These are phyloP conservation scores for Ceratocystis destructans DNA, from an alignment of 2,329 filamentous ascomycete species.

Conservation along the genomic window DNA sequence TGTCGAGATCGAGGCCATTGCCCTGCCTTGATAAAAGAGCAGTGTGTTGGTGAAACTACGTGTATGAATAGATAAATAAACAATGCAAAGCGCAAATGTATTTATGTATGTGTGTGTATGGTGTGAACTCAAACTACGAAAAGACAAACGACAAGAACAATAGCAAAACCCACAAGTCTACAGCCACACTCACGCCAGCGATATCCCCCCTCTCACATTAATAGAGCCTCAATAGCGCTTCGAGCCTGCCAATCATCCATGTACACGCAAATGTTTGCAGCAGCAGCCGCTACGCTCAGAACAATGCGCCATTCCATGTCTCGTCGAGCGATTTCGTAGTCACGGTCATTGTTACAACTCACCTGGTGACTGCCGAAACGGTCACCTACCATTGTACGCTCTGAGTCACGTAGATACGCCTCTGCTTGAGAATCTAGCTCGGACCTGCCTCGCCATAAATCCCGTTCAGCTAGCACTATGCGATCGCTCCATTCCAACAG, in stretches of 20 bases:
- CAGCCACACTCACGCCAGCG: background rate
- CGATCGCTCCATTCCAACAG: conserved; percentile 24
- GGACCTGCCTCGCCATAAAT: conserved; percentile 20
- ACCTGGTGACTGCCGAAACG: background rate
- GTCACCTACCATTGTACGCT: background rate
- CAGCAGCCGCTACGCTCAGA: conserved; percentile 12
- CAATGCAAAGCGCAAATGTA: background rate
- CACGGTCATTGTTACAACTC: background rate
- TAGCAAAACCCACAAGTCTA: background rate
- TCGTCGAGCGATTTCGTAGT: background rate
- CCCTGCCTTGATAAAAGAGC: conserved; percentile 39
- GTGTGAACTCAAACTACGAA: background rate
- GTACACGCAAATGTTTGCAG: conserved; percentile 15
- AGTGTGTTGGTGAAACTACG: background rate
- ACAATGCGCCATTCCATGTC: conserved; percentile 15
- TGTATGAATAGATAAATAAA: conserved; percentile 16
- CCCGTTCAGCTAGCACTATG: conserved; percentile 20
- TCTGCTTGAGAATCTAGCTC: conserved; percentile 1
- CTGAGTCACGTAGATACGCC: background rate
- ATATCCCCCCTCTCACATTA: background rate
- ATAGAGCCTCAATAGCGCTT: conserved; percentile 6
- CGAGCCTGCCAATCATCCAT: conserved; percentile 13
- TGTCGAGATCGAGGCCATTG: conserved; percentile 84
- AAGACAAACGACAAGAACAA: conserved; percentile 10
- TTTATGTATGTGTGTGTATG: background rate